Base-by-base conservation (phyloP, 768 basidiomycete genomes). In the Termitomyces heimii region DNA sequence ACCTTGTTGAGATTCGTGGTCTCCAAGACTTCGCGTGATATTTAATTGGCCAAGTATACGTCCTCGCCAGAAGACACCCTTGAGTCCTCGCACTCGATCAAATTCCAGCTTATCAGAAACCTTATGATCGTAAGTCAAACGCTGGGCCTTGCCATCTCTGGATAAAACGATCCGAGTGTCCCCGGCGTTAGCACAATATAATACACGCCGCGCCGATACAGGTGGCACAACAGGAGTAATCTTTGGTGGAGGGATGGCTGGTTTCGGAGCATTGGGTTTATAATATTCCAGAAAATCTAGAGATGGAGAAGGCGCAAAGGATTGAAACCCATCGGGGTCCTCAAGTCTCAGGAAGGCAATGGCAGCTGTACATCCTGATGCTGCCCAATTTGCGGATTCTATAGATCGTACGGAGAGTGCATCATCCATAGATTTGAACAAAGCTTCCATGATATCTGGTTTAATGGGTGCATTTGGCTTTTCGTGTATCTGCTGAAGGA, bases 91-190 rank as follows among this genome's bases (percentile, higher is more conserved):
- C 37, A 62, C 61, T 29, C 61, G 55, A 20, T 62, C 50, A 10
- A 56, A 50, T 39, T 62, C 61, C 26, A 18, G 45, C 31, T 45
- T 50, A 18, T 59, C 61, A 37, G 58, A 54, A 7, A 54, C 58
- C 46, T 62, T 62, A 53, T 62, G 61, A 24, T 62, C 61, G 32
- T 59, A 59, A 22, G 61, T 62, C 48, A 62, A 34, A 32, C 61
- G 61, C 28, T 59, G 49, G 8, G 61, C 61, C 6, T 31, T 31
- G 16, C 61, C 61, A 37, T 35, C 48, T 56, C 58, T 54, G 7
- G 46, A 62, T 34, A 62, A 1, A n/a, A 62, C 61, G 18, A 59
- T 45, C 9, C 61, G 61, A 22, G 51, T 59, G 43, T 62, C 61
- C 26, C 61, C 61, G 2, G 52, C 61, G 24, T 62, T 62, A 16